Percentiles rank a stretch among this genome's conserved stretches.
Evolutionary conservation across 2,329 filamentous ascomycete species (phyloP).

Genomic region (Penicillium sp.): DNA sequence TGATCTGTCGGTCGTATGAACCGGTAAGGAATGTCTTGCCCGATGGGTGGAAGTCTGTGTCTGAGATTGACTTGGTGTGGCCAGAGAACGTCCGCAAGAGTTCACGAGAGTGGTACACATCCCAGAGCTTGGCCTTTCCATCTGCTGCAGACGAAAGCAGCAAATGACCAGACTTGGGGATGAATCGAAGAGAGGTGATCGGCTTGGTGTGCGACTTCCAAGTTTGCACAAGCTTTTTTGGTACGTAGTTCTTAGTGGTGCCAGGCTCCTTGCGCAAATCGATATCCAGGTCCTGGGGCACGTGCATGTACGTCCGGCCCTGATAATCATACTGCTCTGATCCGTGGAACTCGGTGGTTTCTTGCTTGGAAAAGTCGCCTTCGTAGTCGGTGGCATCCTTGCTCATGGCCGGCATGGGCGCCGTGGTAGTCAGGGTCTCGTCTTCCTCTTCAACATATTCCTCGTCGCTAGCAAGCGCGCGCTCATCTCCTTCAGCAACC

Average conservation of each 20-base stretch:
- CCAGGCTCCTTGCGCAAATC: slow-evolving; percentile 78
- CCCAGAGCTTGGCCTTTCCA: slow-evolving; percentile 87
- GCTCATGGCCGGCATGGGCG: slow-evolving; percentile 49
- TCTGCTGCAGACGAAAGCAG: slow-evolving; percentile 88
- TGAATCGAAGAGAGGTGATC: slow-evolving; percentile 85
- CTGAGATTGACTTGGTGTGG: slow-evolving; percentile 85
- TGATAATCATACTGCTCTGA: slow-evolving; percentile 84
- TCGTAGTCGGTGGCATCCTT: slow-evolving; percentile 53
- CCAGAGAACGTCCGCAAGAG: slow-evolving; percentile 88
- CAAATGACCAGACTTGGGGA: slow-evolving; percentile 82
- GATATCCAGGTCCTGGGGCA: slow-evolving; percentile 85
- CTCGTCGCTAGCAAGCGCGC: slow-evolving; percentile 72
- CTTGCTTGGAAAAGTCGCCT: slow-evolving; percentile 60
- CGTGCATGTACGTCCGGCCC: slow-evolving; percentile 95
- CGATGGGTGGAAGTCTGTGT: slow-evolving; percentile 78
- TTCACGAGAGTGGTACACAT: slow-evolving; percentile 86
- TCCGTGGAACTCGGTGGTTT: slow-evolving; percentile 87
- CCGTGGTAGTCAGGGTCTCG: slow-evolving; percentile 51
- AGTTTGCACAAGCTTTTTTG: slow-evolving; percentile 87
- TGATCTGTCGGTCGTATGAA: slow-evolving; percentile 93
- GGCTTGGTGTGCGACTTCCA: slow-evolving; percentile 85
- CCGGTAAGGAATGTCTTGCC: slow-evolving; percentile 86
- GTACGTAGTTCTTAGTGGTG: slow-evolving; percentile 83
- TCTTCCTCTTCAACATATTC: slow-evolving; percentile 72
- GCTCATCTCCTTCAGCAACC: slow-evolving; percentile 61